phyloP scores from a whole-genome alignment of 192 early-diverging fungal genomes.

The Coemansia sp. region DNA sequence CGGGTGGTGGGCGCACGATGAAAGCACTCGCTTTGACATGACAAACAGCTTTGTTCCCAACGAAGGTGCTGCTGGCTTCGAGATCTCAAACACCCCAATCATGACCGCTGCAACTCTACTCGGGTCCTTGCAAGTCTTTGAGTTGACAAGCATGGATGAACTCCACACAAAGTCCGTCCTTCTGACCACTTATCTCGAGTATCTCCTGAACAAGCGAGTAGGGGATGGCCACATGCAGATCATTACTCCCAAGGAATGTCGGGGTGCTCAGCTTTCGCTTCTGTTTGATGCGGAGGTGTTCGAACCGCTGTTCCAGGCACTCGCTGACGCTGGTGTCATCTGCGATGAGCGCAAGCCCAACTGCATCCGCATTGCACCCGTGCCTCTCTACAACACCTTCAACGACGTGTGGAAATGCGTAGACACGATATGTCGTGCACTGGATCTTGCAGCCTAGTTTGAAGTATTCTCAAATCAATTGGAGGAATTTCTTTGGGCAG shows the following conservation, averaged over 20 bases:
- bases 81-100: conserved; percentile 87
- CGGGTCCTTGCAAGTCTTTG: conserved; percentile 80
- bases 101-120: conserved; percentile 71
- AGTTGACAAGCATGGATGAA: conserved; percentile 63
- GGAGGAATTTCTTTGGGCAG: too few relatives aligned
- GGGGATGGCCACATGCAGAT: conserved; percentile 55
- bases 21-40: conserved; percentile 85
- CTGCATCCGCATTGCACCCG: conserved; percentile 87
- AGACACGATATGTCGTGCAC: conserved; percentile 46
- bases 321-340: conserved; percentile 68
- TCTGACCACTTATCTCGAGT: conserved; percentile 85
- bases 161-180: conserved; percentile 75
- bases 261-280: conserved; percentile 88
- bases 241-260: conserved; percentile 73
- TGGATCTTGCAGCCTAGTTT: neutral
- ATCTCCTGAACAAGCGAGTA: conserved; percentile 59
- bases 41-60: conserved; percentile 77
- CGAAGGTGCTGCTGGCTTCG: conserved; percentile 78
- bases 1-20: conserved; percentile 95
- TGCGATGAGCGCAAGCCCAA: conserved; percentile 89
- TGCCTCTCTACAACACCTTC: conserved; percentile 89
- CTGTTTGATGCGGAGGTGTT: conserved; percentile 54
- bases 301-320: conserved; percentile 60
- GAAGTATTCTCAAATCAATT: too few relatives aligned
- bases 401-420: conserved; percentile 74